Conservation (phyloP, 2,329 filamentous ascomycete species). For the Phoma sp. region DNA sequence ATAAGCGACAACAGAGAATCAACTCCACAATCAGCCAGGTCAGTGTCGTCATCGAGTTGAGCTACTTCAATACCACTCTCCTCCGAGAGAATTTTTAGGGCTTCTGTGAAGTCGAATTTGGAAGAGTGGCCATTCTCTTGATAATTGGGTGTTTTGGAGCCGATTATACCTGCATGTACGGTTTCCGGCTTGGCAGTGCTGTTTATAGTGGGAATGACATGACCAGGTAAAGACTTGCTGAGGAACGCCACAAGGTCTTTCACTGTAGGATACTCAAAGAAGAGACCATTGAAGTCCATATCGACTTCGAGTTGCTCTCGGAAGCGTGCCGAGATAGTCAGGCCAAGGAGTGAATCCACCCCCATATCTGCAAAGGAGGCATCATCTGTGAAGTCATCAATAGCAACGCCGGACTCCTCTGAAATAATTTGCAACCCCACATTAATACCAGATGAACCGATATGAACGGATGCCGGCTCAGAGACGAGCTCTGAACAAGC, state of each 20-base stretch:
- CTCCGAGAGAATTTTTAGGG: conserved; percentile 36
- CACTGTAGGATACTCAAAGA: conserved; percentile 63
- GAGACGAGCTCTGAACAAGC: too few species aligned
- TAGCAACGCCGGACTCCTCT: conserved; percentile 38
- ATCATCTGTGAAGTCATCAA: conserved; percentile 36
- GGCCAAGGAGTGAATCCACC: conserved; percentile 37
- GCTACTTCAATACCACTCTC: conserved; percentile 35
- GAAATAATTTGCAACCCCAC: conserved; percentile 30
- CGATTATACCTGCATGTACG: not conserved
- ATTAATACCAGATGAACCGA: not conserved
- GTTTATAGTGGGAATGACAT: not conserved
- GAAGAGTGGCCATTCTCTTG: not conserved
- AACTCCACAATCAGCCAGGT: conserved; percentile 37
- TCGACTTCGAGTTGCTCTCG: conserved; percentile 35
- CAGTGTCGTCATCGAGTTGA: conserved; percentile 33
- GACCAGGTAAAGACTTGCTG: conserved; percentile 26
- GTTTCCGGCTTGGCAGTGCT: not conserved
- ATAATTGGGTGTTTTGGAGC: not conserved
- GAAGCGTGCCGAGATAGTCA: conserved; percentile 32
- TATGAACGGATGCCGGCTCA: too few species aligned
- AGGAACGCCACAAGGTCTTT: conserved; percentile 52
- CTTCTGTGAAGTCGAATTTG: conserved; percentile 20
- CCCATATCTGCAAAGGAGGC: conserved; percentile 35
- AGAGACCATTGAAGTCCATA: conserved; percentile 43
- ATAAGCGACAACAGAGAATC: conserved; percentile 38